Conservation (phyloP, 169 alveolate genomes). For the Toxoplasma gondii region DNA sequence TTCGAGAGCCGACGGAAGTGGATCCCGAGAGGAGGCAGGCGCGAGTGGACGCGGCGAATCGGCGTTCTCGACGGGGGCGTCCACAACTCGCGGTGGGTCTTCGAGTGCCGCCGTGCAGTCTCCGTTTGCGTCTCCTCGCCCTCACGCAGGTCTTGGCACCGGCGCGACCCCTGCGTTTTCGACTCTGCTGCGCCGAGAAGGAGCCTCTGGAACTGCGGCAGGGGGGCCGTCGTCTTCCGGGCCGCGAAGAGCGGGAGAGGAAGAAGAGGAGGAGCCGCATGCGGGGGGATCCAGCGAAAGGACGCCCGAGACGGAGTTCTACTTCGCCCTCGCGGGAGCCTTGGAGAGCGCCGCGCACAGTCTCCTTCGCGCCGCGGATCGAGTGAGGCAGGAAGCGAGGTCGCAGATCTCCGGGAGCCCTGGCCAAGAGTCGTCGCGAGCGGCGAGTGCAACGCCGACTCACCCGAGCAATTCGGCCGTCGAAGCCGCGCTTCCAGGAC, state of each 20-base stretch:
- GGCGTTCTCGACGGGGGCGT: background rate
- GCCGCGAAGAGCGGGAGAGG: background rate
- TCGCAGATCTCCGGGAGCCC: background rate
- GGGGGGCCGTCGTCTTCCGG: background rate
- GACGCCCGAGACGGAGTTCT: background rate
- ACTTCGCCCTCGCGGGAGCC: background rate
- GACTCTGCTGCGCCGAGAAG: background rate
- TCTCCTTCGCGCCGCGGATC: slow-evolving; percentile 24
- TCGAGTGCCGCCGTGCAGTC: background rate
- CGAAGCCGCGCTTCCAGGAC: background rate
- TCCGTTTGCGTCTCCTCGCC: background rate
- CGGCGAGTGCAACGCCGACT: no score
- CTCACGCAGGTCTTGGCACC: background rate
- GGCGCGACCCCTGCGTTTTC: background rate
- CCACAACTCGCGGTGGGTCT: background rate
- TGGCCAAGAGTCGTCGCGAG: background rate
- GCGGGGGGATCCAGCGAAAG: background rate
- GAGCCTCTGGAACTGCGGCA: background rate
- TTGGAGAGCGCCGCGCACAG: slow-evolving; percentile 25
- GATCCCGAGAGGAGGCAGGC: background rate
- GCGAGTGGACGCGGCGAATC: background rate
- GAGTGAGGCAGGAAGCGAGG: background rate
- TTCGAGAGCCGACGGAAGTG: background rate
- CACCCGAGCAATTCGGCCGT: background rate
- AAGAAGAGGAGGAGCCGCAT: background rate